These are phyloP conservation scores for Geranium brycei DNA, from an alignment of 345 rosid genomes.

Conservation along the genomic window DNA sequence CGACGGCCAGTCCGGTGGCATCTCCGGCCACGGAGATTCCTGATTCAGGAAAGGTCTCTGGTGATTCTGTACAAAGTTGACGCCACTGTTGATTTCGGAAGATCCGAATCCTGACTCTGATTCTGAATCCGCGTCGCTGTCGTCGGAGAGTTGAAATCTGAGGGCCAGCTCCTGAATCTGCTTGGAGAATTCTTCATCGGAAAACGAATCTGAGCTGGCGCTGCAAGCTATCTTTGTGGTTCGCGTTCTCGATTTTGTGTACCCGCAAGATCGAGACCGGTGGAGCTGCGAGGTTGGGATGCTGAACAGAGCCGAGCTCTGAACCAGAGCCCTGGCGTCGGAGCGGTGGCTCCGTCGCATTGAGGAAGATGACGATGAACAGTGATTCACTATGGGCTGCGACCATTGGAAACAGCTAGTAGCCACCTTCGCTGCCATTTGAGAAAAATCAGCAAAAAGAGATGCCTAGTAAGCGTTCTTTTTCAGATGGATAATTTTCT, in stretches of 20 bases:
- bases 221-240: conserved; percentile 36
- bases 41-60: neutral
- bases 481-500: conserved; percentile 1
- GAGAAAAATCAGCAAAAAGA: conserved; percentile 1
- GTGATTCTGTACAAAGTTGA: no score
- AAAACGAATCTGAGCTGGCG: conserved; percentile 44
- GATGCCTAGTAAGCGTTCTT: conserved; percentile 2
- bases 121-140: conserved; percentile 8
- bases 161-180: conserved; percentile 44
- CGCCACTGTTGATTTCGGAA: no score
- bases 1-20: conserved; percentile 14
- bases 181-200: conserved; percentile 64
- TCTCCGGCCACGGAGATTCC: conserved; percentile 10
- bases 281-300: no score
- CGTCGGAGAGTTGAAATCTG: conserved; percentile 33
- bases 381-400: conserved; percentile 35
- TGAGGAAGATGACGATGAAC: conserved; percentile 39
- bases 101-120: no score
- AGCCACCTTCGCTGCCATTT: conserved; percentile 60
- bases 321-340: conserved; percentile 17
- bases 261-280: neutral
- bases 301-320: conserved; percentile 31
- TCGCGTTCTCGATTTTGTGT: conserved; percentile 16
- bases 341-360: conserved; percentile 27
- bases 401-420: conserved; percentile 47